Base-by-base conservation (phyloP, 345 rosid genomes). In the Murraya koenigii region DNA sequence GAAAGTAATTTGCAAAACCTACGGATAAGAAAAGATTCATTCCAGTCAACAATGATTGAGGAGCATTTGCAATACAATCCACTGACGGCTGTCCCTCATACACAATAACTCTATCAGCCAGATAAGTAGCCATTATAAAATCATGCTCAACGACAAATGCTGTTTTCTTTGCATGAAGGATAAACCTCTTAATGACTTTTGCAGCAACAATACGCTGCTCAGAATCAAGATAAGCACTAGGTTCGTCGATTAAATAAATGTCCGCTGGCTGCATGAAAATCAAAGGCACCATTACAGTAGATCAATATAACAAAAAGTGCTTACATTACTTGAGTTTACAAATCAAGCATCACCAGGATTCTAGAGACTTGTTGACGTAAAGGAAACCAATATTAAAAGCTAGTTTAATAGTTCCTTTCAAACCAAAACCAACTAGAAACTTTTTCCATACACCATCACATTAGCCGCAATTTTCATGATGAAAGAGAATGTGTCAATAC, bases 201-300 rank as follows among this genome's bases (percentile, higher is more conserved):
- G 97, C 93, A 72, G 99, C 99, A 83, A 93, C 92, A 35, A 94
- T 94, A 85, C 98, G 97, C 87, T 94, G 99, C 94, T 97, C 99
- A 3, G 99, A 97, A 74, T 97, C 99, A 32, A 97, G 95, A 89
- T 97, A 93, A 14, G 99, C 98, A 89, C 97, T 94, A 20, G 98
- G 99, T 83, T 97, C 99, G 84, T 97, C 99, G 36, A 97, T 97
- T 77, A 97, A 85, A 84, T 97, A 97, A 73, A 97, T 94, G 75
- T 97, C 99, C 10, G 99, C 99, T 2, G 98, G 98, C 99, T 96
- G 97, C 86, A 87, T 52, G 52, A 75, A 47, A 78, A 71, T 67
- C 49, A 63, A 75, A 47, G 30, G 64, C 36, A 11, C 47, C 33
- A 73, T 66, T 39, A 67, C 25, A 78, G 49, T 30, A 36, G n/a